Evolutionary conservation across 2,329 filamentous ascomycete genomes (phyloP).

Genomic region (Sporothrix pseudoabietina): DNA sequence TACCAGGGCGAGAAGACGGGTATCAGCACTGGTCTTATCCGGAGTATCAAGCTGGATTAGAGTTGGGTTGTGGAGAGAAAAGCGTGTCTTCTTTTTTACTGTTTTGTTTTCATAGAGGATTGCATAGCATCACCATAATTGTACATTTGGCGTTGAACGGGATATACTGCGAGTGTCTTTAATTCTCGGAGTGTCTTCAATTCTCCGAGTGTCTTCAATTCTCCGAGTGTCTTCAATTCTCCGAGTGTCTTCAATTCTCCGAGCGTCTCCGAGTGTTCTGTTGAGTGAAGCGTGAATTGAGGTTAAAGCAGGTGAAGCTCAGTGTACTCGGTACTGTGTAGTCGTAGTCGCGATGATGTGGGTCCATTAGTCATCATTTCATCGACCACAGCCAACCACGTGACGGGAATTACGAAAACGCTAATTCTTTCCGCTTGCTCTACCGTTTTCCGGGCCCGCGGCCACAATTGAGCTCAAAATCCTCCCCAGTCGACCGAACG

Average conservation of each 20-base stretch:
- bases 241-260: not conserved
- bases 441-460: constrained; percentile 22
- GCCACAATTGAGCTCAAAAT: constrained; percentile 28
- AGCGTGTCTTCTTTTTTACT: not conserved
- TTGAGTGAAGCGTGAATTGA: not conserved
- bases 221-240: too few relatives aligned
- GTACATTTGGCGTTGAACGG: not conserved
- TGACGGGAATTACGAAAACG: constrained; percentile 36
- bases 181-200: too few relatives aligned
- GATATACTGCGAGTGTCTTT: not conserved
- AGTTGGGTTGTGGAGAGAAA: not conserved
- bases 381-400: constrained; percentile 33
- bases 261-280: too few relatives aligned
- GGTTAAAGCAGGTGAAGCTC: not conserved
- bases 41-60: constrained; percentile 82
- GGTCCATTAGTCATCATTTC: constrained; percentile 29
- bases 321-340: too few relatives aligned
- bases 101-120: constrained; percentile 5
- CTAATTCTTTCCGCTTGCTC: constrained; percentile 24
- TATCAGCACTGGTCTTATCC: constrained; percentile 91
- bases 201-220: too few relatives aligned
- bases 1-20: constrained; percentile 92
- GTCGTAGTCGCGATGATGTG: not conserved
- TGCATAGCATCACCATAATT: constrained; percentile 18
- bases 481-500: constrained; percentile 21